phyloP scores from a whole-genome alignment of 2,329 filamentous ascomycete genomes.

The Ascochyta clinopodiicola region DNA sequence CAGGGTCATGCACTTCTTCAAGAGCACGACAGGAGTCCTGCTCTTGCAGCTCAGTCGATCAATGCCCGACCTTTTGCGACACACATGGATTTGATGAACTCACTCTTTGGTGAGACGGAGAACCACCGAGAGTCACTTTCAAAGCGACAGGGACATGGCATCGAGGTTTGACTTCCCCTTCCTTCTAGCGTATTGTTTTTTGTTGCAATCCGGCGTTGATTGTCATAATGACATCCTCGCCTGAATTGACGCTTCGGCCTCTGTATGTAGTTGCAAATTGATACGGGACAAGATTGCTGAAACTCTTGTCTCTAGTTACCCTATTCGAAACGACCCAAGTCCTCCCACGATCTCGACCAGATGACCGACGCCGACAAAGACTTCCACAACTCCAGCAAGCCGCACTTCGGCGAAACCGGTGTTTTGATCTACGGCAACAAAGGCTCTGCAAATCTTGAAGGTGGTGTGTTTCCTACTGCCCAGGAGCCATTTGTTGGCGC shows the following conservation, averaged over 20 bases:
- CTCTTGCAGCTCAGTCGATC: conserved; percentile 41
- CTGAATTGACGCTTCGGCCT: conserved; percentile 42
- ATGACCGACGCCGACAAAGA: conserved; percentile 69
- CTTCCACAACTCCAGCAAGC: conserved; percentile 77
- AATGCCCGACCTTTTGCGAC: conserved; percentile 72
- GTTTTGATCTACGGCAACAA: conserved; percentile 70
- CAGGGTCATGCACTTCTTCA: conserved; percentile 64
- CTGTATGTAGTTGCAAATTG: conserved; percentile 55
- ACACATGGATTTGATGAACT: conserved; percentile 96
- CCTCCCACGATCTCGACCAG: conserved; percentile 66
- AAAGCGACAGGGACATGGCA: conserved; percentile 66
- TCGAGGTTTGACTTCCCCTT: conserved; percentile 82
- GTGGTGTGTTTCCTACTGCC: conserved; percentile 61
- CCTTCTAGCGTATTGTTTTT: conserved; percentile 43
- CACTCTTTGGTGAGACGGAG: conserved; percentile 74
- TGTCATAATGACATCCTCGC: conserved; percentile 41
- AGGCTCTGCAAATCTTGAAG: conserved; percentile 50
- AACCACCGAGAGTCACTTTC: conserved; percentile 58
- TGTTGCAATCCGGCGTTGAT: conserved; percentile 48
- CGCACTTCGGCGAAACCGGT: conserved; percentile 78
- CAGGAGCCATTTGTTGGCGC: conserved; percentile 68
- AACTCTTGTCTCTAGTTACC: conserved; percentile 72
- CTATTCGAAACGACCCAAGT: conserved; percentile 79
- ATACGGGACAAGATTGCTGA: conserved; percentile 48
- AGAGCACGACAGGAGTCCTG: conserved; percentile 50